Conservation (phyloP, 106 monocot genomes). For the Acanthochlamys bracteata region DNA sequence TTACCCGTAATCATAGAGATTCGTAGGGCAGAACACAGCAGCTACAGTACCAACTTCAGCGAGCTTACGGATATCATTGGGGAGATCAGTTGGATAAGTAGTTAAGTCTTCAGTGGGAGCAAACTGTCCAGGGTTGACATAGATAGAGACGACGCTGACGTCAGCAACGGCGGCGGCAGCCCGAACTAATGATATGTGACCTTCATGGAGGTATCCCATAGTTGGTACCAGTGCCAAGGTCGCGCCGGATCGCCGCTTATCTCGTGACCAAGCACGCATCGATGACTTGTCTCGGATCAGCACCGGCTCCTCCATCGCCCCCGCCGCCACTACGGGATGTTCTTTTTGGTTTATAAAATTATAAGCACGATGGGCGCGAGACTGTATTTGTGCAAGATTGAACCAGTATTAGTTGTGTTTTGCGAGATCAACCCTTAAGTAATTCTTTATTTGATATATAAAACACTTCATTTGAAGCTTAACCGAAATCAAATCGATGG, state of each 20-base stretch:
- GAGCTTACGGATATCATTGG: conserved; percentile 65
- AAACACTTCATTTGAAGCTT: background rate
- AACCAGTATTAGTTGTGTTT: no score
- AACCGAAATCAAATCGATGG: background rate
- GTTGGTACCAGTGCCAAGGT: conserved; percentile 82
- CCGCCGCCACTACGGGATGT: no score
- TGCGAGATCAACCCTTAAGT: no score
- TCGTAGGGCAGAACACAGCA: conserved; percentile 64
- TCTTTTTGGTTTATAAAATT: no score
- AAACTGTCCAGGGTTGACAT: conserved; percentile 96
- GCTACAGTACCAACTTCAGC: conserved; percentile 34
- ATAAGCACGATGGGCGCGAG: no score
- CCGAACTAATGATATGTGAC: conserved; percentile 74
- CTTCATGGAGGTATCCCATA: conserved; percentile 93
- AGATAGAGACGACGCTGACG: conserved; percentile 80
- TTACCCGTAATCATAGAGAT: conserved; percentile 46
- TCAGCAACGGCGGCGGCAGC: conserved; percentile 35
- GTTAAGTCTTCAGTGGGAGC: conserved; percentile 85
- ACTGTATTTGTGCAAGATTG: no score
- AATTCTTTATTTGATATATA: no score
- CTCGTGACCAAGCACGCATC: conserved; percentile 76
- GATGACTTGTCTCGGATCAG: conserved; percentile 42
- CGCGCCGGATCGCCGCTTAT: conserved; percentile 18
- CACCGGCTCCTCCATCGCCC: conserved; percentile 14
- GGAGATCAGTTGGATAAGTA: conserved; percentile 68